phyloP scores from a whole-genome alignment of 2,329 filamentous ascomycete genomes.

The Trichoderma sp. region DNA sequence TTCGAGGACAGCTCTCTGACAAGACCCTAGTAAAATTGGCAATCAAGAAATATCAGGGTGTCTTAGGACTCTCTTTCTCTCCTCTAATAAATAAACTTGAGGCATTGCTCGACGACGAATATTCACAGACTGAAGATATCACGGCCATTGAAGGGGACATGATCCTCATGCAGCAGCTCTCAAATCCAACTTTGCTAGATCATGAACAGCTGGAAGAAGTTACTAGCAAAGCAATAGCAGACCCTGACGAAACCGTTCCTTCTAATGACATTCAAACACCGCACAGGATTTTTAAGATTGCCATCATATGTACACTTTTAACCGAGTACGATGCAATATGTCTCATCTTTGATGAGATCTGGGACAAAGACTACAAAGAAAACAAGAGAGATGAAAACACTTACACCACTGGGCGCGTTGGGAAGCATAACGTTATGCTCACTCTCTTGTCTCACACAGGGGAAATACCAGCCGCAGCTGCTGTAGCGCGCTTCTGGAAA shows the following conservation, averaged over 20 bases:
- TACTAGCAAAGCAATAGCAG: too few relatives aligned
- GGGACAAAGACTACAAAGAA: not conserved
- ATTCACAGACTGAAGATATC: not conserved
- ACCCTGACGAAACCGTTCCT: not conserved
- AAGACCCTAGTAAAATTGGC: not conserved
- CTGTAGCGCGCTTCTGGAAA: too few relatives aligned
- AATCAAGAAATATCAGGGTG: not conserved
- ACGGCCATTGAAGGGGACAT: too few relatives aligned
- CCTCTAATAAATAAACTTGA: not conserved
- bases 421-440: not conserved
- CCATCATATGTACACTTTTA: not conserved
- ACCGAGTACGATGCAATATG: not conserved
- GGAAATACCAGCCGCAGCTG: too few relatives aligned
- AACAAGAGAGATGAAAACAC: too few relatives aligned
- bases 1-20: not conserved
- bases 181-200: too few relatives aligned
- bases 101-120: not conserved
- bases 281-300: rapidly evolving
- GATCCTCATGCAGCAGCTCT: too few relatives aligned
- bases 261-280: not conserved
- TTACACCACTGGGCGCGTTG: not conserved
- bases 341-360: not conserved
- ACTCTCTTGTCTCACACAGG: rapidly evolving
- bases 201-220: too few relatives aligned
- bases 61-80: too few relatives aligned